These are phyloP conservation scores for Lentinula sp. DNA, from an alignment of 768 basidiomycete species.

Conservation along the genomic window DNA sequence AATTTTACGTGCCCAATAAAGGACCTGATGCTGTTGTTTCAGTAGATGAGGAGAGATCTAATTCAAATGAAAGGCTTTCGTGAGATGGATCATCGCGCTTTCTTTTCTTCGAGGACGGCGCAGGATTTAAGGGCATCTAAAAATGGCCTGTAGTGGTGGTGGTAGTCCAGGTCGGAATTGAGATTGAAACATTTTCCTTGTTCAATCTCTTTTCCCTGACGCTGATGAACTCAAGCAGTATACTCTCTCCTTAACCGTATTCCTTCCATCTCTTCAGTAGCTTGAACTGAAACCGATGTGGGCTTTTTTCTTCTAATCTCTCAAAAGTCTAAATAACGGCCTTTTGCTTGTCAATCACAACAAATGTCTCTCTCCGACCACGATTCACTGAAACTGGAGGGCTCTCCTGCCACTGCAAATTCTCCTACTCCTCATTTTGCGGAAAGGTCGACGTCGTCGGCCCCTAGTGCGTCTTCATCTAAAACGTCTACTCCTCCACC, in stretches of 20 bases:
- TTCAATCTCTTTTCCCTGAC: background rate
- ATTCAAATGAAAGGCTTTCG: slow-evolving; percentile 28
- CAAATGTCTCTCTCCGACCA: slow-evolving; percentile 19
- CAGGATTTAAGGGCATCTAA: background rate
- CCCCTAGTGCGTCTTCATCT: background rate
- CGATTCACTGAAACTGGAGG: slow-evolving; percentile 21
- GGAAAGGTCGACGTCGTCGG: slow-evolving; percentile 9
- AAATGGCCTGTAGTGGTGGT: background rate
- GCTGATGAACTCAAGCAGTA: background rate
- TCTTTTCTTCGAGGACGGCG: slow-evolving; percentile 32
- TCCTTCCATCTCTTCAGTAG: background rate
- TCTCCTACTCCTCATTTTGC: background rate
- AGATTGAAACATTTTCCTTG: background rate
- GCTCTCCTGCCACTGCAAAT: slow-evolving; percentile 9
- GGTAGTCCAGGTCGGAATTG: slow-evolving; percentile 1
- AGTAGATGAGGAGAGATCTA: slow-evolving; percentile 24
- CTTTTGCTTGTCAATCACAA: slow-evolving; percentile 1
- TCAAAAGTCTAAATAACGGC: background rate
- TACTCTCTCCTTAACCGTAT: background rate
- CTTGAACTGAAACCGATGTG: background rate
- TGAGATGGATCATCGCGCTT: slow-evolving; percentile 33
- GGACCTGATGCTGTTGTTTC: slow-evolving; percentile 40
- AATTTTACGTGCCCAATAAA: slow-evolving; percentile 35
- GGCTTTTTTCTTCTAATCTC: background rate
- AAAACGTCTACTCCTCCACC: slow-evolving; percentile 11